Base-by-base conservation (phyloP, 139 green algal species). In the Pseudopediastrum boryanum region DNA sequence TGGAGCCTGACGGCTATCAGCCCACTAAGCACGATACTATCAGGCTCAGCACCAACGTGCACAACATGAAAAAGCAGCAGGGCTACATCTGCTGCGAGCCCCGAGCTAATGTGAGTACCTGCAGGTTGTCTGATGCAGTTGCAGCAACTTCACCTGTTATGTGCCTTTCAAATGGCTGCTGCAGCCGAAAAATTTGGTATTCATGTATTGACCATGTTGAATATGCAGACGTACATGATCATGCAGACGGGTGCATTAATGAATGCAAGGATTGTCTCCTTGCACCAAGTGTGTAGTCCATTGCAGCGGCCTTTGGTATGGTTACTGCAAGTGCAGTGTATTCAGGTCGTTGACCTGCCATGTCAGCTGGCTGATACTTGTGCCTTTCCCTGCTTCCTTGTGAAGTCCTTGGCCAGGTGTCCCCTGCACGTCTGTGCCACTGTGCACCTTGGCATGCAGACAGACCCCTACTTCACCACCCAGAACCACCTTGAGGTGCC, bases 11-110 rank as follows among this genome's bases (percentile, higher is more conserved):
- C 2, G 82, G 83, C 2, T 91, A 88, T 66, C 16, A 69, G 46
- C 79, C 93, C 46, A 79, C 89, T 3, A 33, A 83, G 23, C 87
- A 93, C 38, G 92, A 96, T 62, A 92, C 95, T 2, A 79, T 96
- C 21, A 85, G 87, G 23, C 84, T 96, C 16, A 79, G 2, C 12
- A 65, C 84, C 2, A 9, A 78, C 31, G 75, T 96, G 31, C 33
- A 10, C 33, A 42, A 65, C 9, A 82, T 96, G 80, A 61, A 83
- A 31, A 50, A 74, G 23, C 92, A 96, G 83, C 52, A 86, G 56
- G 91, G 91, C 63, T 94, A 90, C 81, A 85, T 95, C 35, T 82
- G 74, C 4, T 94, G 85, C 44, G 71, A 89, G 5, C 83, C 82
- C n/a, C 66, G 80, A 43, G 44, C 50, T 59, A 63, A 80, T 0